Base-by-base conservation (phyloP, 1,284 basidiomycete species). In the Heterobasidion occidentale region DNA sequence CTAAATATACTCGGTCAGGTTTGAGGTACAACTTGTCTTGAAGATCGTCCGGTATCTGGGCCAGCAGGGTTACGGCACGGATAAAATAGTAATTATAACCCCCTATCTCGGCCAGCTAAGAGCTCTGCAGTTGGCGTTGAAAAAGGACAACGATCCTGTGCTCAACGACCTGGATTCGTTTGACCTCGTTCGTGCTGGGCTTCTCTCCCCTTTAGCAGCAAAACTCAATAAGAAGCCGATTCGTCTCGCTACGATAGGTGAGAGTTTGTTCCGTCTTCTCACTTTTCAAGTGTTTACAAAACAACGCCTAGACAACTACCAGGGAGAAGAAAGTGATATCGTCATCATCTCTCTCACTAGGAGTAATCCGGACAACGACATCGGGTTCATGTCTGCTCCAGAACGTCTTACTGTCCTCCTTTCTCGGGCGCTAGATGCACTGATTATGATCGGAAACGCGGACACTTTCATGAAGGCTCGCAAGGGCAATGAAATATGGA, bases 301-400 rank as follows among this genome's bases (percentile, higher is more conserved):
- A 6, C 4, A 46, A 9, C n/a, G 3, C n/a, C 12, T 86, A 12
- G 81, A 84, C 57, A 84, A 84, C 57, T 84, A 83, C 58, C 84
- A 87, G 61, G 85, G 85, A 27, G 85, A 87, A 64, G 84, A 87
- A 64, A 82, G 80, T 46, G 75, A 86, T 27, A 80, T 87, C 49
- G 81, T 87, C 34, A 73, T 87, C 34, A 71, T 74, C 17, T 81
- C 77, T 9, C 65, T 87, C 12, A 83, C 81, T 0, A 68, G 85
- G 47, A 84, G 82, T 63, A 86, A 86, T 59, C 12, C 71, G 0
- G 58, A 68, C 0, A 68, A 74, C 55, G 78, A 77, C 58, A 86
- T 87, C 35, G 85, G 84, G 0, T 87, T 87, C 68, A 85, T 87
- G 83, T 71, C 64, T 47, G 74, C 85, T 1, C 79, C 80, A 0